A percentile compares a stretch with the other conserved stretches of the same genome.
Evolutionary conservation across 805 yeast species (phyloP).

Genomic region (Blastobotrys robertii): DNA sequence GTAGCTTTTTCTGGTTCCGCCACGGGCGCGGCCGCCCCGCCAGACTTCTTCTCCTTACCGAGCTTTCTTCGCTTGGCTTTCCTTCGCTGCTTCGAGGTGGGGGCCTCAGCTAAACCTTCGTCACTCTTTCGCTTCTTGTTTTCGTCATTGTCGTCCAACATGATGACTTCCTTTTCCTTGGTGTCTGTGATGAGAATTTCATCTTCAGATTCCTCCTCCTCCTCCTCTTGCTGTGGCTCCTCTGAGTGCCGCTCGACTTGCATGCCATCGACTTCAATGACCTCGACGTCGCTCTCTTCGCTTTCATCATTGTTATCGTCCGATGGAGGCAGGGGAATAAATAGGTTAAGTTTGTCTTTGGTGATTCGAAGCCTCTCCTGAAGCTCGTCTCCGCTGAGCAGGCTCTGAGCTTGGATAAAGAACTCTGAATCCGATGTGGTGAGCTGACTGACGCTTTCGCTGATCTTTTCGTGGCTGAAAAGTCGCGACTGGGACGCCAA

Average conservation of each 20-base stretch:
- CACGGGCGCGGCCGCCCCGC: not conserved
- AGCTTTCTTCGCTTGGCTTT: constrained; percentile 11
- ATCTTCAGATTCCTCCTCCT: not conserved
- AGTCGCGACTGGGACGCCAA: constrained; percentile 1
- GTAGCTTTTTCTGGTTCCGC: not conserved
- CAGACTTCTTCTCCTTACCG: constrained; percentile 4
- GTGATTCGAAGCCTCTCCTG: not conserved
- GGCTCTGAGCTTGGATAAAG: not conserved
- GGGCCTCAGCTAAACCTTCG: not conserved
- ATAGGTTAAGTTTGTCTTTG: constrained; percentile 3
- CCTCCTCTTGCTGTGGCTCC: constrained; percentile 3
- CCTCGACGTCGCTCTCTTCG: not conserved
- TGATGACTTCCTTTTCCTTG: constrained; percentile 1
- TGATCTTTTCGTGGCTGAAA: not conserved
- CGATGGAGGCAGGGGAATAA: constrained; percentile 5
- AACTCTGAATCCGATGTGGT: not conserved
- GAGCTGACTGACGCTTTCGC: not conserved
- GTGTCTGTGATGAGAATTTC: constrained; percentile 1
- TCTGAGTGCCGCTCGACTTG: constrained; percentile 3
- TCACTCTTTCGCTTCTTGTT: constrained; percentile 1
- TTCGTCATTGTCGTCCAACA: not conserved
- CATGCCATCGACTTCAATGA: constrained; percentile 2
- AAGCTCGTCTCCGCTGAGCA: not conserved
- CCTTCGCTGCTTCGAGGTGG: constrained; percentile 7
- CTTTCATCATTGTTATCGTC: constrained; percentile 1